Percentiles rank a stretch among this genome's conserved stretches.
Evolutionary conservation across 1,284 basidiomycete species (phyloP).

Genomic region (Ceratobasidium papillatum): DNA sequence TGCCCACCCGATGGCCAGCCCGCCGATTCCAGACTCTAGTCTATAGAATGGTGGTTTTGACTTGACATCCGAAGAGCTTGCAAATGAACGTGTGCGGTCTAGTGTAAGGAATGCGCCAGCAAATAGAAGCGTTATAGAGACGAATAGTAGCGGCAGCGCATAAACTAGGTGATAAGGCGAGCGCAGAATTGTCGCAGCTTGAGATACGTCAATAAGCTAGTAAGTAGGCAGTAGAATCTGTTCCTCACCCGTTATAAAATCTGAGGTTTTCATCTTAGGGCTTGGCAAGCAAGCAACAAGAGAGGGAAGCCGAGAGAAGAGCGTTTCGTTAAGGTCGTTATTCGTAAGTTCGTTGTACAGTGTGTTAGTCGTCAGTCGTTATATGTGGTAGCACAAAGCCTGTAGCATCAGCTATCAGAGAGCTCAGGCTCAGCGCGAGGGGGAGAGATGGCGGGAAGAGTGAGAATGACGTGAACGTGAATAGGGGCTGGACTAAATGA

Average conservation of each 20-base stretch:
- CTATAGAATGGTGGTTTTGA: slow-evolving; percentile 52
- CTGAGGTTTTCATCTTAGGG: slow-evolving; percentile 1
- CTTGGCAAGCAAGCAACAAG: not conserved
- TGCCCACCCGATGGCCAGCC: slow-evolving; percentile 63
- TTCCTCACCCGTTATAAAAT: slow-evolving; percentile 19
- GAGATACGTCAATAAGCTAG: not conserved
- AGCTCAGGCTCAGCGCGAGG: not conserved
- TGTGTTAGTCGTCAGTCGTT: slow-evolving; percentile 12
- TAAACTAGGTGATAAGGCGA: slow-evolving; percentile 62
- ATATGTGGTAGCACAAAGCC: not conserved
- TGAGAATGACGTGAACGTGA: slow-evolving; percentile 20
- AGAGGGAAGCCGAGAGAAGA: not conserved
- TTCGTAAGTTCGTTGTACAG: slow-evolving; percentile 19
- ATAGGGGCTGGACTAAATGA: slow-evolving; percentile 34
- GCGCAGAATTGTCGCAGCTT: slow-evolving; percentile 41
- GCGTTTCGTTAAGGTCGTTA: slow-evolving; percentile 4
- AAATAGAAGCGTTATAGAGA: slow-evolving; percentile 65
- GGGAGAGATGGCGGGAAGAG: slow-evolving; percentile 12
- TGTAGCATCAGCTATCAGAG: not conserved
- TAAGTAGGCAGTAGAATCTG: not conserved
- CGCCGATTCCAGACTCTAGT: slow-evolving; percentile 70
- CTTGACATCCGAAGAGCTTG: slow-evolving; percentile 55
- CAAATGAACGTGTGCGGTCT: slow-evolving; percentile 69
- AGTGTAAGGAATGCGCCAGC: slow-evolving; percentile 72
- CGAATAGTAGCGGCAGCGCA: slow-evolving; percentile 61